Base-by-base conservation (phyloP, 768 basidiomycete species). In the Naematelia aurantialba region DNA sequence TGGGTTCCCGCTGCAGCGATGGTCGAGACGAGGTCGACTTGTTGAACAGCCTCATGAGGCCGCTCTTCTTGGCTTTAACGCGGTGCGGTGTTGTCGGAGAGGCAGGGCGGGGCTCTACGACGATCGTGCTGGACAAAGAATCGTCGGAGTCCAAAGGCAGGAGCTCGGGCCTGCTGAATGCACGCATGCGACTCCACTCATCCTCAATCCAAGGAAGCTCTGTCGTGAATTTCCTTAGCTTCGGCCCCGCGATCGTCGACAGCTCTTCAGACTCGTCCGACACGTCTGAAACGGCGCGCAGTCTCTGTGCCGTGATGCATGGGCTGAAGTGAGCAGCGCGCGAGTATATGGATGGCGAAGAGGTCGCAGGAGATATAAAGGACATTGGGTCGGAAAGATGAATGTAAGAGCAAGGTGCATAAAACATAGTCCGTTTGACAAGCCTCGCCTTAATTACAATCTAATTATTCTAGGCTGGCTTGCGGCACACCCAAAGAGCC, bases 401-500 rank as follows among this genome's bases (percentile, higher is more conserved):
- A n/a, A n/a, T n/a, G n/a, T n/a, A n/a, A n/a, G n/a, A n/a, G n/a
- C 25, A 26, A 47, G 39, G 61, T 52, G 57, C 31, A 22, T 31
- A 56, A 13, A 42, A n/a, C n/a, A n/a, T n/a, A n/a, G n/a, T n/a
- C n/a, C n/a, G n/a, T n/a, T n/a, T n/a, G 8, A 26, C 46, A 48
- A 48, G 46, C n/a, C 46, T 48, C 46, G 46, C n/a, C n/a, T 48
- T 19, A 19, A 19, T 19, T 48, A 48, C 5, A 10, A 19, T 48
- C 46, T 48, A 55, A 14, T 21, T 61, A 56, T 66, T 66, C 50
- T 69, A 64, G 25, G 56, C 60, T 54, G 66, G 69, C 63, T 66
- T 26, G n/a, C 53, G 27, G 5, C n/a, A 1, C 50, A 77, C 61
- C 67, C 70, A 77, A 14, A 77, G 57, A 45, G 69, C 69, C 76